Conservation (phyloP, 164 flowering plant genomes). For the Malania oleifera region DNA sequence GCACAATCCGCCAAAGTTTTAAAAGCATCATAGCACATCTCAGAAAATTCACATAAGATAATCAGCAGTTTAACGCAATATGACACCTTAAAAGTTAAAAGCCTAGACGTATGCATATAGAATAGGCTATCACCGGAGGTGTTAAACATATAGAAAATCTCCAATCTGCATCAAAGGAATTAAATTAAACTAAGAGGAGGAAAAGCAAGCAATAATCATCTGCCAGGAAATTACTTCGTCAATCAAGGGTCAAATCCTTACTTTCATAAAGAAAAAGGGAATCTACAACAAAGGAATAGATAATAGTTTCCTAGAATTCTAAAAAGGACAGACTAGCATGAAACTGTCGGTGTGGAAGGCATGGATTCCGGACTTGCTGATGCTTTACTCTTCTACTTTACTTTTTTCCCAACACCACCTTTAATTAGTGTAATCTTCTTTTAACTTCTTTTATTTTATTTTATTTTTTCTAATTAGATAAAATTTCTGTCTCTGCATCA, state of each 20-base stretch:
- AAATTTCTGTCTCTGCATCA: not conserved
- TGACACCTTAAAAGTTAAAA: no score
- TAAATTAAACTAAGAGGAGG: not conserved
- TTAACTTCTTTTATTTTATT: no score
- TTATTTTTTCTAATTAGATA: slow-evolving; percentile 8
- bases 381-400: slow-evolving; percentile 19
- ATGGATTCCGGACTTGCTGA: slow-evolving; percentile 9
- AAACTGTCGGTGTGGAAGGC: slow-evolving; percentile 15
- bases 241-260: slow-evolving; percentile 22
- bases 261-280: slow-evolving; percentile 22
- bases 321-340: slow-evolving; percentile 7
- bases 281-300: slow-evolving; percentile 3
- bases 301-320: slow-evolving; percentile 12
- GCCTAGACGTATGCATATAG: no score
- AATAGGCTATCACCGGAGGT: not conserved
- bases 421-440: slow-evolving; percentile 15
- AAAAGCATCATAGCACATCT: no score
- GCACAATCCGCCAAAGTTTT: no score
- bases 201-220: slow-evolving; percentile 2
- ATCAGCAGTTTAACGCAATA: no score
- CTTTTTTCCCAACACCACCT: slow-evolving; percentile 12
- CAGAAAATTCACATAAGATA: no score
- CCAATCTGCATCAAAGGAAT: not conserved
- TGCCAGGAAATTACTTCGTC: slow-evolving; percentile 5
- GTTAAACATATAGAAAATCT: not conserved